Evolutionary conservation across 805 yeast genomes (phyloP), one percentile per base, ranked within the genome.

Genomic region (Suhomyces tanzawaensis): DNA sequence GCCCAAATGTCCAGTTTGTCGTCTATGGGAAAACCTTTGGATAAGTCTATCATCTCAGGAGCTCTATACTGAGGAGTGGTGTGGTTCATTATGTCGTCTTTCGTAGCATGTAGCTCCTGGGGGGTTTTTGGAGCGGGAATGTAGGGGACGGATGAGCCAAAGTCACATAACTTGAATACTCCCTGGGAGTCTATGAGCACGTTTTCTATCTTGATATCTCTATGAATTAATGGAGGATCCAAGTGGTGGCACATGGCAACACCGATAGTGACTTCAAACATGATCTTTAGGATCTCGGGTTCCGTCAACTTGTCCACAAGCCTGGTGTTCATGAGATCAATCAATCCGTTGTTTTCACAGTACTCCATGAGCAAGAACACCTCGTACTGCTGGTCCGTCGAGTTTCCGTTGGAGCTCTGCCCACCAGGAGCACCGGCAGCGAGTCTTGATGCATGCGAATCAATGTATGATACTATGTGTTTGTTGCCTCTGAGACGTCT

Each of bases 1-100:
- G 95, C 95, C 95, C 95, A 85, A 16, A 85, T 75, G 57, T 85
- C 95, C 36, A 87, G 77, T 57, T 85, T 85, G 55, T 85, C 93
- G 59, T 85, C 85, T 35, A 85, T 79, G 9, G 91, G 83, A 40
- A 75, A 72, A 3, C 86, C 80, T 41, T 77, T 71, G 35, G 77
- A 72, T 23, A 85, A 64, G 52, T 85, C 91, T 21, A 85, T 66
- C 93, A 85, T 85, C 59, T 85, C 95, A 3, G 95, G 95, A 3
- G 89, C 71, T 47, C 95, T 69, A 55, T 85, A 85, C 54, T 85
- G 95, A 0, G 95, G 90, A 0, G 95, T 85, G 1, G 95, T 85
- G 58, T 85, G 85, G 40, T 77, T 81, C 73, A 84, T 62, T 28
- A 85, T 74, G 57, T 85, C 93, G 42, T 80, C 77, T 48, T 78